A percentile compares a stretch with the other conserved stretches of the same genome.
Evolutionary conservation across 129 eudicot genomes (phyloP).

Genomic region (Arctium minus): DNA sequence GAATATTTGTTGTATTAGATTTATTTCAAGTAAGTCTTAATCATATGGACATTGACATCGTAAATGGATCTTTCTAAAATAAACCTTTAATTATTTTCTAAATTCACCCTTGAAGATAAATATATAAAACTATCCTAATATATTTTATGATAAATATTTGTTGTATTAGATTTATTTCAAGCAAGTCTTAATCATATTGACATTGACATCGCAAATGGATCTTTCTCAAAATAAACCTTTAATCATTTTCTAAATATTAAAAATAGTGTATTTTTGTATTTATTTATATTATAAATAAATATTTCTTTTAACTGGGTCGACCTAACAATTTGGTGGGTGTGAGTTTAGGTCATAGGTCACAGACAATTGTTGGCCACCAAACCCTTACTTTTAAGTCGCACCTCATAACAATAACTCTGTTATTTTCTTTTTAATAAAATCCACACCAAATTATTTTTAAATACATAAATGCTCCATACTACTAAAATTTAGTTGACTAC

Average conservation of each 20-base stretch:
- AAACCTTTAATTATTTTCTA: background rate
- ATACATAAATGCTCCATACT: background rate
- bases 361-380: constrained; percentile 35
- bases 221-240: background rate
- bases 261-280: background rate
- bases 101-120: too few relatives aligned
- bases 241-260: background rate
- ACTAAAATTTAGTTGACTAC: constrained; percentile 2
- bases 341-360: constrained; percentile 24
- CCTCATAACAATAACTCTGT: background rate
- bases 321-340: constrained; percentile 26
- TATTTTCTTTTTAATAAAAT: constrained; percentile 1
- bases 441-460: constrained; percentile 25
- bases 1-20: background rate
- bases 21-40: background rate
- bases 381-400: constrained; percentile 17
- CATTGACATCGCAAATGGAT: background rate
- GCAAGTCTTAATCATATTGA: background rate
- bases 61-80: background rate
- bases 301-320: background rate
- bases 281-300: constrained; percentile 5
- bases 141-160: background rate
- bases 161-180: too few relatives aligned
- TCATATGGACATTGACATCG: background rate
- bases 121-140: too few relatives aligned